These are phyloP conservation scores for Chlorella sp. DNA, from an alignment of 139 green algal species.

Conservation along the genomic window DNA sequence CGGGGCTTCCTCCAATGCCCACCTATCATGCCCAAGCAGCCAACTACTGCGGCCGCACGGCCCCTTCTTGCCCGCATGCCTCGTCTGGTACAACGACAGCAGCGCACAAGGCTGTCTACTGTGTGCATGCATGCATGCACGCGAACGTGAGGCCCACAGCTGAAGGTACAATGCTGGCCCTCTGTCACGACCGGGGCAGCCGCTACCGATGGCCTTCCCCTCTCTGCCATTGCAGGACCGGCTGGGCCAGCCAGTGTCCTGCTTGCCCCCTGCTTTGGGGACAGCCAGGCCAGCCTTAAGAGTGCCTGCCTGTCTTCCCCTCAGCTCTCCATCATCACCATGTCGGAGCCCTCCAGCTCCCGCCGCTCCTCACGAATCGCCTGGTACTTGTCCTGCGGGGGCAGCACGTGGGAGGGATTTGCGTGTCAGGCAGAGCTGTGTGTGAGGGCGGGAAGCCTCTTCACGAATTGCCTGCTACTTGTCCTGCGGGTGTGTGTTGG, in stretches of 20 bases:
- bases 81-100: neutral
- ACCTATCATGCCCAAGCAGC: neutral
- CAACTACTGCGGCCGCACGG: neutral
- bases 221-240: neutral
- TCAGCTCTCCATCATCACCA: neutral
- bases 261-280: no score
- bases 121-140: neutral
- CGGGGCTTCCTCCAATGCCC: no score
- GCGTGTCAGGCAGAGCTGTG: neutral
- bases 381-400: constrained; percentile 57
- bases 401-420: neutral
- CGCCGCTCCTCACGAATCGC: constrained; percentile 55
- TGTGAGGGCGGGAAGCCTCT: no score
- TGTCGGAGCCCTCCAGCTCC: constrained; percentile 52
- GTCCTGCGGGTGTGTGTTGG: no score
- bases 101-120: neutral
- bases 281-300: no score
- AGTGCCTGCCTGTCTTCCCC: no score
- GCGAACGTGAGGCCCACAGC: no score
- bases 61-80: neutral
- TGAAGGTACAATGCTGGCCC: no score
- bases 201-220: no score
- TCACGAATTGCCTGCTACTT: no score
- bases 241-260: no score
- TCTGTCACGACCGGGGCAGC: no score